Percentiles rank a stretch among this genome's conserved stretches.
Conservation (phyloP, 2,329 filamentous ascomycete genomes). For the Xylaria hypoxylon region DNA sequence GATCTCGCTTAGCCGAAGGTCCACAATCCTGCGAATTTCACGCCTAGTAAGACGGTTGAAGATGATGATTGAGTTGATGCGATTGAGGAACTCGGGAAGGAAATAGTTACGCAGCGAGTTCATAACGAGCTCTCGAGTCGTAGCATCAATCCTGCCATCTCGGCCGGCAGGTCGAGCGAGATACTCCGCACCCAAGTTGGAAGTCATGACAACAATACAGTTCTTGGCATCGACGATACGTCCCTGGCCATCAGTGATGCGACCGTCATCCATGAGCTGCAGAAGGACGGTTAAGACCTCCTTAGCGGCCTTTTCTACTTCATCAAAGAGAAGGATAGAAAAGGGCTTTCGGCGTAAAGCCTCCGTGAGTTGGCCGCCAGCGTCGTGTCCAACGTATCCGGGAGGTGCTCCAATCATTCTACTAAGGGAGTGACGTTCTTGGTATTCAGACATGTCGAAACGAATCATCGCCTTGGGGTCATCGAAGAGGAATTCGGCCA, state of each 20-base stretch:
- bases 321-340: constrained; percentile 97
- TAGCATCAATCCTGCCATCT: constrained; percentile 86
- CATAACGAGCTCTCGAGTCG: constrained; percentile 91
- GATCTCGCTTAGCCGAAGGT: constrained; percentile 87
- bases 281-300: constrained; percentile 95
- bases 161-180: constrained; percentile 82
- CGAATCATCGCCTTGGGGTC: constrained; percentile 98
- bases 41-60: constrained; percentile 93
- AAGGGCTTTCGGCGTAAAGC: constrained; percentile 93
- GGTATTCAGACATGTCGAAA: constrained; percentile 99
- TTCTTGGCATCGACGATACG: constrained; percentile 94
- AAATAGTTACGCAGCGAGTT: constrained; percentile 93
- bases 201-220: constrained; percentile 99
- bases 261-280: constrained; percentile 99
- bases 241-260: constrained; percentile 98
- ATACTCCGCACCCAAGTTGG: constrained; percentile 94
- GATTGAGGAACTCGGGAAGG: constrained; percentile 97
- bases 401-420: constrained; percentile 98
- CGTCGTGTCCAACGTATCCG: constrained; percentile 96
- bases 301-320: constrained; percentile 98
- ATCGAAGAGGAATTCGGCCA: constrained; percentile 98
- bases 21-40: constrained; percentile 96
- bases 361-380: constrained; percentile 95
- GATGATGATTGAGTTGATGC: constrained; percentile 95
- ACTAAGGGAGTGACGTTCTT: constrained; percentile 93